Base-by-base conservation (phyloP, 2,329 filamentous ascomycete genomes). In the Aspergillus neotritici region DNA sequence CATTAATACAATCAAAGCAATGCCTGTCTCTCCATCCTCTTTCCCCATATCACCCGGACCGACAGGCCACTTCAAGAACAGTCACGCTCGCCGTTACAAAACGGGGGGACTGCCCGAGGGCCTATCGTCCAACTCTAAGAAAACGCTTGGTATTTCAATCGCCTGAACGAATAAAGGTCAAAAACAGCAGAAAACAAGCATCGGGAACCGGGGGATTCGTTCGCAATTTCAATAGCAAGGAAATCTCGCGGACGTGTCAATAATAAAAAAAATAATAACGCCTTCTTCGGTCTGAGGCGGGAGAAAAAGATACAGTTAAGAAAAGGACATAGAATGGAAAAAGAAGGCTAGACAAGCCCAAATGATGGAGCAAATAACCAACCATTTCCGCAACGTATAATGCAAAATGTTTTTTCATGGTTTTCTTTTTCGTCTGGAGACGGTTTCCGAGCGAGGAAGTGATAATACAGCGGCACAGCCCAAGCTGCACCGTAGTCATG, bases 401-500 rank as follows among this genome's bases (percentile, higher is more conserved):
- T 63, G 61, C 57, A 58, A 60, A 45, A 65, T 61, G 57, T 56
- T 60, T 58, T 56, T 58, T 62, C 63, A 61, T 59, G 55, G 58
- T 48, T 52, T 54, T 57, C 54, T 51, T 57, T 41, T 47, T 29
- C 13, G 11, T 16, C 46, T 47, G 28, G 34, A 40, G 40, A 15
- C 25, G 44, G 34, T 31, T 41, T 40, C 37, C 43, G 38, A 42
- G 49, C 53, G 55, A 53, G 49, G 58, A 57, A 50, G 50, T 67
- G 61, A 54, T 68, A 55, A 54, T 68, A 69, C 65, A 69, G 60
- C 54, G 56, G 55, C 58, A 56, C 53, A 58, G 52, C 43, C 51
- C 47, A 51, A 45, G 42, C 52, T 54, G 49, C 48, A 47, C 43
- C 42, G 38, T 47, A 48, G 50, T 50, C 46, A 51, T 51, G 34